Evolutionary conservation across 2,329 filamentous ascomycete genomes (phyloP), one percentile per base, ranked within the genome.

Genomic region (Claviceps paspali): DNA sequence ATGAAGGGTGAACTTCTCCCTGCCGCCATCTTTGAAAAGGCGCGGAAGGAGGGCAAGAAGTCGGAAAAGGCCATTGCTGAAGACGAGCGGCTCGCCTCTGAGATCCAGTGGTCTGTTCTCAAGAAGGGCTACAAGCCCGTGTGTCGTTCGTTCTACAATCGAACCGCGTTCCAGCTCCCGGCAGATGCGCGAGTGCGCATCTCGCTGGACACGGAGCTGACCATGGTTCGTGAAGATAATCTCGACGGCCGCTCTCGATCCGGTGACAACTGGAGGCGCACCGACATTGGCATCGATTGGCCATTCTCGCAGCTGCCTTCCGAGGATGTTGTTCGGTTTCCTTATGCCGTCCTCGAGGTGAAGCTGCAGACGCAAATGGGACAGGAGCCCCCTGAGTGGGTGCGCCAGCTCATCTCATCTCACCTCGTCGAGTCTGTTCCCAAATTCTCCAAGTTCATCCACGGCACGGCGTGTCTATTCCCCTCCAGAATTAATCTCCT

Each of bases 361-460:
- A 98, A 98, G 65, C 72, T 98, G 15, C 91, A 98, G 61, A 98
- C 91, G 1, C 88, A 95, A 57, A 77, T 82, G 39, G 91, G 91
- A 28, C 87, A 95, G 57, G 86, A 95, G 53, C 85, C 91, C 11
- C 91, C 91, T 0, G 82, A 92, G 53, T 98, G 91, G 91, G 88
- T 98, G 49, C 79, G 86, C 17, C 85, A 96, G 53, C 70, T 98
- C 36, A 93, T 86, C 31, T 73, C 84, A 10, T 94, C 86, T 44
- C 91, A 98, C 62, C 70, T 98, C 12, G 91, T 98, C 2, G 91
- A 98, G 62, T 87, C 91, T n/a, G 87, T 98, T 2, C 91, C 91
- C 43, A 98, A 98, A 55, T 98, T 96, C 61, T 95, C 86, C 52
- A 98, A 98, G 62, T 98, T 96, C 57, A 96, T 98, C 41, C 91